Conservation (phyloP, 2,329 filamentous ascomycete species). For the Colletotrichum tanaceti region DNA sequence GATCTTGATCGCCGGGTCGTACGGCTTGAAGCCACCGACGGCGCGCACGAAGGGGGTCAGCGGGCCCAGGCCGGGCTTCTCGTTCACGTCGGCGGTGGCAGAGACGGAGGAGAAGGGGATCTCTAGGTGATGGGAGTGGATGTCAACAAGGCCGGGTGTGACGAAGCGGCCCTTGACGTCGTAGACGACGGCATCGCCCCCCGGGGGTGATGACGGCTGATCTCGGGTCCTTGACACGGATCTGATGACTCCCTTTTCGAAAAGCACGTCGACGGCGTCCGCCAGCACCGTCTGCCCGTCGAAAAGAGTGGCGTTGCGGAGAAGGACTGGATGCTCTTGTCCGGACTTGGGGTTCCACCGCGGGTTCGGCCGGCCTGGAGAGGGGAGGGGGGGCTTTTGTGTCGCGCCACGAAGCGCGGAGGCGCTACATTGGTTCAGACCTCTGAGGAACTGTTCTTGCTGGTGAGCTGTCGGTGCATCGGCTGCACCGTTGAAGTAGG, state of each 20-base stretch:
- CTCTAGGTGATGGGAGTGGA: slow-evolving; percentile 57
- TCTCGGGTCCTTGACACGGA: slow-evolving; percentile 13
- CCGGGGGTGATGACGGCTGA: background rate
- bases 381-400: background rate
- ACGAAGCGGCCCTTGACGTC: slow-evolving; percentile 53
- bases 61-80: slow-evolving; percentile 48
- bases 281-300: slow-evolving; percentile 52
- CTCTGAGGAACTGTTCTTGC: background rate
- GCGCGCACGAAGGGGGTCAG: slow-evolving; percentile 52
- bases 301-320: slow-evolving; percentile 56
- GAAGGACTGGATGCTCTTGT: slow-evolving; percentile 43
- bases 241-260: slow-evolving; percentile 51
- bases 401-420: background rate
- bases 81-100: slow-evolving; percentile 52
- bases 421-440: background rate
- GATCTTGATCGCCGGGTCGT: slow-evolving; percentile 51
- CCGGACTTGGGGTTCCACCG: slow-evolving; percentile 22
- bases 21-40: slow-evolving; percentile 50
- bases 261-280: slow-evolving; percentile 51
- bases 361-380: background rate
- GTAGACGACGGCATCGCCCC: slow-evolving; percentile 40
- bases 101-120: slow-evolving; percentile 49
- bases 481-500: background rate
- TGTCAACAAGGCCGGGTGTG: slow-evolving; percentile 58
- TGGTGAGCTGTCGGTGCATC: background rate